Evolutionary conservation across 495 filamentous ascomycete species (phyloP), one percentile per base, ranked within the genome.

Genomic region (Hypoxylon rickii): DNA sequence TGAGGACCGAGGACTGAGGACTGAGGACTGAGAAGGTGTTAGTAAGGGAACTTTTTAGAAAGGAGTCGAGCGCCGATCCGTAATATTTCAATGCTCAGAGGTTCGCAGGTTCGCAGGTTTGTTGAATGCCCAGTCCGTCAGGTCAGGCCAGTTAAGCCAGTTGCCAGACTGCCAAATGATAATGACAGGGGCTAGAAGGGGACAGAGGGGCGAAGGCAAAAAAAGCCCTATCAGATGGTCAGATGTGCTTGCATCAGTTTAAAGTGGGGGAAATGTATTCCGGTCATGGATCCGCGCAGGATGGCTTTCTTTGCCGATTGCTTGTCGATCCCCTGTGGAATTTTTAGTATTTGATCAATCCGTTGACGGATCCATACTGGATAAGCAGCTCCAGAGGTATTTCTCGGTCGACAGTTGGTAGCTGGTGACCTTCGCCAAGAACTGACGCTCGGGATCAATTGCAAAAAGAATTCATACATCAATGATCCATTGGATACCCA

Each of bases 221-320:
- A 61, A n/a, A n/a, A 51, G 44, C 43, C 46, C 52, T 61, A 61
- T 55, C 51, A 61, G 51, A 61, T 61, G 58, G 43, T 20, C 44
- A 54, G 50, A 61, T 61, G 43, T 16, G 12, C 48, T 46, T 54
- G 44, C 59, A 63, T 56, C 47, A 44, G 43, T 48, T 48, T 44
- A 26, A 37, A 10, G 10, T 29, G 24, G 4, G 24, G 24, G 24
- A n/a, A 10, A 4, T 29, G 10, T 10, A 29, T 29, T 29, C 24
- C 24, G 24, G 24, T n/a, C n/a, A n/a, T n/a, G n/a, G n/a, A n/a
- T n/a, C n/a, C n/a, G n/a, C n/a, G n/a, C n/a, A n/a, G n/a, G n/a
- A n/a, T n/a, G n/a, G n/a, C n/a, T n/a, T n/a, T n/a, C n/a, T n/a
- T 49, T 60, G 50, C 57, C 50, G 50, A 61, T 55, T 55, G 32